Evolutionary conservation across 257 asterid species (phyloP), one percentile per base, ranked within the genome.

Genomic region (Solanum tarapatanum): DNA sequence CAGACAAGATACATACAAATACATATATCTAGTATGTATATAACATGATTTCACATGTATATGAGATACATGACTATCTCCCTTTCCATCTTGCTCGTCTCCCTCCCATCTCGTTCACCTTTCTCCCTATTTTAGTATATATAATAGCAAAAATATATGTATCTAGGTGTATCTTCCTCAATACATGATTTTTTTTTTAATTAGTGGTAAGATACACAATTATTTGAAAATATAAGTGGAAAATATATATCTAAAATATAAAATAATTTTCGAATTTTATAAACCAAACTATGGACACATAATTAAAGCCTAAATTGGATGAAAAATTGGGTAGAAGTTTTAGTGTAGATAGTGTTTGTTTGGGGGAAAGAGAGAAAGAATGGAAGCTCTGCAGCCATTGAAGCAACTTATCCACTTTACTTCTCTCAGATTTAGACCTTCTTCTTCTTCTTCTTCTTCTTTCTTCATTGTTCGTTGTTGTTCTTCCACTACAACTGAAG

Each of bases 311-410:
- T 51, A 51, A 55, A 55, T 55, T 55, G 1, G 66, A 55, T 55
- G 66, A 55, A 55, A 55, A 55, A 55, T 16, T 55, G 66, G 66
- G 66, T 6, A 16, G 23, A 51, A 51, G 4, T 58, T 58, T 0
- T 7, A 58, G 68, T 62, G 70, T 23, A 62, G 69, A 17, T 45
- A 45, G 68, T 28, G 41, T 10, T 17, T 41, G 17, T 28, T 55
- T 6, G 4, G 19, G 41, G 26, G 28, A 5, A 43, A 14, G 24
- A 75, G 74, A 35, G 73, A 45, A 37, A 77, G 8, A 82, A 93
- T 93, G 95, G 97, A 91, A 91, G 89, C 90, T 14, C 82, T 93
- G 87, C 95, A 93, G 88, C 93, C 98, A 28, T 76, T 93, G 88
- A 92, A 89, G 89, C 94, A 92, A 58, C 91, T 93, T 70, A 89